A percentile compares a stretch with the other conserved stretches of the same genome.
phyloP scores from a whole-genome alignment of 805 yeast genomes.

The Saccharomycopsis vini region DNA sequence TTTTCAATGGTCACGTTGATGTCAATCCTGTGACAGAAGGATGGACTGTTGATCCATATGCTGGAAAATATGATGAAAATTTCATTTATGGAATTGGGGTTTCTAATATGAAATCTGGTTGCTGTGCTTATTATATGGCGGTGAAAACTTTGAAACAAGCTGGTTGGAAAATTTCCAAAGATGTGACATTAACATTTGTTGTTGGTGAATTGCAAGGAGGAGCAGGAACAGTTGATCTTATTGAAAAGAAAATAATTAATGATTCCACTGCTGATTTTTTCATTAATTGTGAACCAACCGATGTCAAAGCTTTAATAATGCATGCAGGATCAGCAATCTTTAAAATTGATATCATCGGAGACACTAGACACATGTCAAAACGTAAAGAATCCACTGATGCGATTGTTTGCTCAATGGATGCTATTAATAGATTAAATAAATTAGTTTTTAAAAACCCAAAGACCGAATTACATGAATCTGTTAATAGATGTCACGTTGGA shows the following conservation, averaged over 20 bases:
- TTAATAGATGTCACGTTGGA: neutral
- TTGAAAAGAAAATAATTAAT: neutral
- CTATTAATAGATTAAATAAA: neutral
- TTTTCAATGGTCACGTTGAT: neutral
- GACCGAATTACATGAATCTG: neutral
- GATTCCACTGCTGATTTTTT: neutral
- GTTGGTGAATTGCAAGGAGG: neutral
- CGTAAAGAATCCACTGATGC: too few relatives aligned
- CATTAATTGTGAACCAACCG: neutral
- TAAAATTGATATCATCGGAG: too few relatives aligned
- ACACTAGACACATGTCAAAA: too few relatives aligned
- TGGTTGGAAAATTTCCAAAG: neutral
- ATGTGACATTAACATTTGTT: neutral
- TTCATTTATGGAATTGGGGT: neutral
- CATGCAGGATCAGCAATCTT: neutral
- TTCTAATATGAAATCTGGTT: neutral
- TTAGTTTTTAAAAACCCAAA: neutral
- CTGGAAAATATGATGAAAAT: neutral
- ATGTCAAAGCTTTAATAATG: neutral
- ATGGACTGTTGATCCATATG: neutral
- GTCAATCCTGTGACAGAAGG: neutral
- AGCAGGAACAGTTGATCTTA: neutral
- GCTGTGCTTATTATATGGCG: slow-evolving; percentile 1
- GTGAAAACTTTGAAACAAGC: neutral
- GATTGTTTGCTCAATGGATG: too few relatives aligned